These are phyloP conservation scores for Gaeumannomyces sp. DNA, from an alignment of 2,329 filamentous ascomycete species.

Conservation along the genomic window DNA sequence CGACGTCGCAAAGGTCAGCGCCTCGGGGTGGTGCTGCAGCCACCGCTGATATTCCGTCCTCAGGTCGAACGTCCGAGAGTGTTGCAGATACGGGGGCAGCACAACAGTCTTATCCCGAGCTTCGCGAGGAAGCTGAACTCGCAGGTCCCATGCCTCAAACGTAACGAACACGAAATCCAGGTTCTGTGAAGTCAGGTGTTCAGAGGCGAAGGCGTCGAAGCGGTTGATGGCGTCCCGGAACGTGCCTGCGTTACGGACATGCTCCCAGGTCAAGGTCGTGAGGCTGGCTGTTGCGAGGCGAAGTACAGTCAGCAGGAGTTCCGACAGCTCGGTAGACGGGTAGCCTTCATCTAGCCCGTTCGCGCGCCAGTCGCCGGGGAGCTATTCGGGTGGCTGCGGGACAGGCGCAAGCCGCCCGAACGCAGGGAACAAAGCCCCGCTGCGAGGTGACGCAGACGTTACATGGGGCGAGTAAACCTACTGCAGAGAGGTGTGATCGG, in stretches of 20 bases:
- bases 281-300: slow-evolving; percentile 64
- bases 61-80: slow-evolving; percentile 94
- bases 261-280: slow-evolving; percentile 97
- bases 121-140: slow-evolving; percentile 94
- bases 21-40: slow-evolving; percentile 98
- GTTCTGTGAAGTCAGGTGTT: slow-evolving; percentile 85
- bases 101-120: slow-evolving; percentile 98
- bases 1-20: slow-evolving; percentile 89
- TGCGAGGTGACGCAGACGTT: slow-evolving; percentile 12
- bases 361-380: background rate
- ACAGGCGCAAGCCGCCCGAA: background rate
- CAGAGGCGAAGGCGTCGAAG: slow-evolving; percentile 88
- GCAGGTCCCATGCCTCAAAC: slow-evolving; percentile 95
- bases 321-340: slow-evolving; percentile 1
- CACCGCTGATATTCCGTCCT: slow-evolving; percentile 97
- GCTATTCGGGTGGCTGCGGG: background rate
- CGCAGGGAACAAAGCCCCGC: background rate
- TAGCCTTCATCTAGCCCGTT: background rate
- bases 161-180: slow-evolving; percentile 98
- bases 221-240: slow-evolving; percentile 95
- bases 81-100: slow-evolving; percentile 91
- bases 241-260: slow-evolving; percentile 93
- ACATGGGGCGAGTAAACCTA: slow-evolving; percentile 49
- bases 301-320: slow-evolving; percentile 3
- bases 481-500: slow-evolving; percentile 98